These are phyloP conservation scores for Sporothrix pseudoabietina DNA, from an alignment of 2,329 filamentous ascomycete species.

Conservation along the genomic window DNA sequence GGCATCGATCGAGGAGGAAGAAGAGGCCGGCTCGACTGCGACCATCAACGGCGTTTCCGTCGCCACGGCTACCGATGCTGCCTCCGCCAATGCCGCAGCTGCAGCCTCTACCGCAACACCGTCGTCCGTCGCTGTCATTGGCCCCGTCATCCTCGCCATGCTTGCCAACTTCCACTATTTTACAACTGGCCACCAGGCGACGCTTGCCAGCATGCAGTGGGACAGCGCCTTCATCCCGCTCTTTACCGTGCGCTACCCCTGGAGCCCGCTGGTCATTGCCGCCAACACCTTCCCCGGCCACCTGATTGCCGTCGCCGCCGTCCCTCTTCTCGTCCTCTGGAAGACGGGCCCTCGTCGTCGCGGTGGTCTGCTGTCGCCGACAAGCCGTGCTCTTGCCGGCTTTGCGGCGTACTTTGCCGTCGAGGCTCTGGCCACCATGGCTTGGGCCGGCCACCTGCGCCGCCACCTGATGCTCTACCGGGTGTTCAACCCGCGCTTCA, in stretches of 20 bases:
- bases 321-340: slow-evolving; percentile 85
- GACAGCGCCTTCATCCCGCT: slow-evolving; percentile 91
- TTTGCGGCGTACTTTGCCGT: slow-evolving; percentile 83
- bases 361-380: slow-evolving; percentile 66
- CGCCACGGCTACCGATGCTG: neutral
- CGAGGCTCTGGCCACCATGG: slow-evolving; percentile 80
- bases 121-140: slow-evolving; percentile 66
- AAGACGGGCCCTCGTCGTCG: slow-evolving; percentile 79
- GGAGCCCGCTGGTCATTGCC: slow-evolving; percentile 77
- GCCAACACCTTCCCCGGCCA: slow-evolving; percentile 90
- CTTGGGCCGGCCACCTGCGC: slow-evolving; percentile 84
- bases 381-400: slow-evolving; percentile 70
- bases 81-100: slow-evolving; percentile 18
- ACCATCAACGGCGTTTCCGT: neutral
- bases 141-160: slow-evolving; percentile 80
- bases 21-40: neutral
- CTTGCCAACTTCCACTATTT: slow-evolving; percentile 94
- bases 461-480: slow-evolving; percentile 96
- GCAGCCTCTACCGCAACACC: slow-evolving; percentile 59
- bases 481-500: slow-evolving; percentile 88
- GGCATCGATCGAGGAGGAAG: slow-evolving; percentile 28
- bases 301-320: slow-evolving; percentile 75
- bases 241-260: slow-evolving; percentile 80
- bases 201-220: slow-evolving; percentile 88
- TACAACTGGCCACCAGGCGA: slow-evolving; percentile 95